Percentiles rank a stretch among this genome's conserved stretches.
phyloP scores from a whole-genome alignment of 2,329 filamentous ascomycete species.

The Xylogone sp. region DNA sequence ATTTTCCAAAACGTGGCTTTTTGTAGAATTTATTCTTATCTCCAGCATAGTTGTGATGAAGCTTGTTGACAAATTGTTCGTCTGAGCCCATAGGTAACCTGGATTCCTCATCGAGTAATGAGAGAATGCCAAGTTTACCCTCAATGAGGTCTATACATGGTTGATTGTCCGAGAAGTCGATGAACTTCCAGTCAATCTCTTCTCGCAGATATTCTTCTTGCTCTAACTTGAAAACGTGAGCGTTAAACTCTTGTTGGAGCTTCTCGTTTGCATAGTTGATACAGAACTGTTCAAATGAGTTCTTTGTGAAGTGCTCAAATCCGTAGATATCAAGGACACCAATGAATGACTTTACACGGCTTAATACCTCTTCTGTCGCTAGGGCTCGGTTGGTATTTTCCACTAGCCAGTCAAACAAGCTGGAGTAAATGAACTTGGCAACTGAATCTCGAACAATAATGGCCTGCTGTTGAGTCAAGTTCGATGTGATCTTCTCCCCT shows the following conservation, averaged over 20 bases:
- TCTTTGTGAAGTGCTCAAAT: constrained; percentile 99
- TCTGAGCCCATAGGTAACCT: constrained; percentile 95
- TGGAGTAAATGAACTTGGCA: constrained; percentile 98
- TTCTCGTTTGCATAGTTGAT: constrained; percentile 99
- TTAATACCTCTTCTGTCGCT: constrained; percentile 82
- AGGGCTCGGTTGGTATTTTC: constrained; percentile 90
- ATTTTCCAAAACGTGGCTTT: constrained; percentile 97
- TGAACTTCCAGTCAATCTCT: constrained; percentile 98
- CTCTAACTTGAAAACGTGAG: constrained; percentile 98
- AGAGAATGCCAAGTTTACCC: constrained; percentile 89
- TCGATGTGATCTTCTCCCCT: constrained; percentile 96
- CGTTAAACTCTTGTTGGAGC: constrained; percentile 97
- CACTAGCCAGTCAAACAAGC: constrained; percentile 98
- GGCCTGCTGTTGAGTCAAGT: constrained; percentile 89
- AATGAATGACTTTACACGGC: constrained; percentile 83
- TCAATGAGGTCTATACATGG: constrained; percentile 98
- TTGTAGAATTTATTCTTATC: constrained; percentile 98
- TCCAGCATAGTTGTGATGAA: constrained; percentile 86
- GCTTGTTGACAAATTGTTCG: constrained; percentile 92
- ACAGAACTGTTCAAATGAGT: constrained; percentile 99
- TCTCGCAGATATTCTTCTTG: constrained; percentile 97
- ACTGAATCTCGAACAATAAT: constrained; percentile 94
- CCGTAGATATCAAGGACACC: constrained; percentile 99
- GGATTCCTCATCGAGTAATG: constrained; percentile 92
- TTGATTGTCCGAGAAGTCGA: constrained; percentile 98